phyloP scores from a whole-genome alignment of 768 basidiomycete genomes.

The Suillus americanus region DNA sequence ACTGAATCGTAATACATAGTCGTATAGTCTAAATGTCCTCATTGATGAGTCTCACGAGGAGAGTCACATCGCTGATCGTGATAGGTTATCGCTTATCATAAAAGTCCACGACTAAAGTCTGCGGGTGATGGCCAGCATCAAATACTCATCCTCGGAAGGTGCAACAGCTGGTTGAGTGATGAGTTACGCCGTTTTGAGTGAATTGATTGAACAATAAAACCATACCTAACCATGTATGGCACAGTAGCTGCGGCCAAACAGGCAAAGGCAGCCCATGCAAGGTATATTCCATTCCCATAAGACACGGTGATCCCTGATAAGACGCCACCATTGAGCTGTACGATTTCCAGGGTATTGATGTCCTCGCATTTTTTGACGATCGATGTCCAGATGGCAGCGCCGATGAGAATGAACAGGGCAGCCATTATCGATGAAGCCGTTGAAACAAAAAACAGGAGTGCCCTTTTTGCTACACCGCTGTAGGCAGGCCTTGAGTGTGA shows the following conservation, averaged over 20 bases:
- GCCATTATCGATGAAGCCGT: conserved; percentile 60
- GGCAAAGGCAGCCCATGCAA: conserved; percentile 76
- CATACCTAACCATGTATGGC: conserved; percentile 79
- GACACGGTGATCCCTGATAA: conserved; percentile 65
- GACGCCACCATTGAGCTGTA: conserved; percentile 24
- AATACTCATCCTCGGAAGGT: conserved; percentile 65
- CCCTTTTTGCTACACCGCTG: conserved; percentile 69
- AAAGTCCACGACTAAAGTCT: background rate
- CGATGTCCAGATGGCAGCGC: conserved; percentile 76
- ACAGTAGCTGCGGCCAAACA: conserved; percentile 62
- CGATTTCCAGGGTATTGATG: conserved; percentile 54
- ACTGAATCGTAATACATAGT: background rate
- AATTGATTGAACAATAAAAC: conserved; percentile 5
- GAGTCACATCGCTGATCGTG: conserved; percentile 3
- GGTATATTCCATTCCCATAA: conserved; percentile 58
- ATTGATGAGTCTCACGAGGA: background rate
- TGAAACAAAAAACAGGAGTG: conserved; percentile 66
- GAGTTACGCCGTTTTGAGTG: background rate
- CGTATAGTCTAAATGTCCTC: background rate
- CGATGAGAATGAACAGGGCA: conserved; percentile 63
- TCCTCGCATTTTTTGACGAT: conserved; percentile 62
- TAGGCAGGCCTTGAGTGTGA: conserved; percentile 9
- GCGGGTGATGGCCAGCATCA: conserved; percentile 27
- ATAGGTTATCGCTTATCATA: background rate
- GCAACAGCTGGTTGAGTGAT: conserved; percentile 58